A percentile compares a stretch with the other conserved stretches of the same genome.
Evolutionary conservation across 768 basidiomycete species (phyloP).

Genomic region (Suillus alpinus): DNA sequence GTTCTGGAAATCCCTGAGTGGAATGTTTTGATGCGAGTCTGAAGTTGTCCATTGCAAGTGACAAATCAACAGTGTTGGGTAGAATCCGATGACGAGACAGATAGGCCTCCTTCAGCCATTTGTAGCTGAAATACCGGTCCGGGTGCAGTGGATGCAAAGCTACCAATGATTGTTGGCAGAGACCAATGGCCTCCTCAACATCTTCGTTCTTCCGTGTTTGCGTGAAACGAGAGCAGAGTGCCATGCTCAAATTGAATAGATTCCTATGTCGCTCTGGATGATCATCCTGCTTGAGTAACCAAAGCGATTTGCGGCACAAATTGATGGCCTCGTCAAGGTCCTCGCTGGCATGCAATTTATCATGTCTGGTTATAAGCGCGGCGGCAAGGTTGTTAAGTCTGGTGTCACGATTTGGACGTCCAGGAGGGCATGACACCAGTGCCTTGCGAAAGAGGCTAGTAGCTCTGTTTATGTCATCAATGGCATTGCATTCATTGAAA

Average conservation of each 20-base stretch:
- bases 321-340: slow-evolving; percentile 1
- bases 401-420: slow-evolving; percentile 10
- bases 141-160: not conserved
- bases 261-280: not conserved
- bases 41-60: not conserved
- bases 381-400: slow-evolving; percentile 10
- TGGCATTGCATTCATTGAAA: slow-evolving; percentile 11
- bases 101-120: not conserved
- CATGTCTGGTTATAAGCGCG: slow-evolving; percentile 1
- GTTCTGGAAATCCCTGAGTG: not conserved
- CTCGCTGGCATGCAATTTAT: not conserved
- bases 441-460: slow-evolving; percentile 9
- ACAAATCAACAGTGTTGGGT: not conserved
- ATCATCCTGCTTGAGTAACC: not conserved
- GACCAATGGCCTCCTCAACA: not conserved
- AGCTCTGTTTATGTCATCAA: slow-evolving; percentile 14
- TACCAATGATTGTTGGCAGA: not conserved
- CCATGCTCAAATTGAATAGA: not conserved
- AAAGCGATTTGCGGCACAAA: not conserved
- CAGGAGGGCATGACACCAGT: slow-evolving; percentile 11
- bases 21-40: not conserved
- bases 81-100: not conserved
- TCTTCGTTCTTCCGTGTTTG: not conserved
- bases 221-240: not conserved
- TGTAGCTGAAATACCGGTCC: not conserved